Base-by-base conservation (phyloP, 768 basidiomycete species). In the Paxillus ammoniavirescens region DNA sequence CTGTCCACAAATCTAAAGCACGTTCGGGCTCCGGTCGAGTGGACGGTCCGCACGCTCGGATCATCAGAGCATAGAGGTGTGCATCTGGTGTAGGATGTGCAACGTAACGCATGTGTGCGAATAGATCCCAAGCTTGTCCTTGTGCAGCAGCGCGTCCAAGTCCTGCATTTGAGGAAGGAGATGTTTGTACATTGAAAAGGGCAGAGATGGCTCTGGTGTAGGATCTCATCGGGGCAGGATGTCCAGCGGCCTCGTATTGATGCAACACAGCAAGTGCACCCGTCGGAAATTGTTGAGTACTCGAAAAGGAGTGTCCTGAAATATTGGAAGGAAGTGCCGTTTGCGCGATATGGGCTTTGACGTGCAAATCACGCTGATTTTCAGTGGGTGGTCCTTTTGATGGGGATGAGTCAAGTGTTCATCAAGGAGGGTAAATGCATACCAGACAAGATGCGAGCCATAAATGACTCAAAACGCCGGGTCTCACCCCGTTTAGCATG, bases 51-150 rank as follows among this genome's bases (percentile, higher is more conserved):
- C 95, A 98, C 0, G 92, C 89, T 5, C 81, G 79, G 60, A 99
- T 93, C 93, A 99, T 97, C 35, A 82, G 66, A 0, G 84, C 80
- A 71, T 93, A 98, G 7, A 95, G 75, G 21, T 77, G 69, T 13
- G 75, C 75, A 57, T 89, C 84, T 0, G 95, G 94, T 4, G 74
- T 73, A 1, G 93, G 86, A 66, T 98, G 93, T 1, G 96, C 92
- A 13, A 91, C 90, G 56, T 97, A 94, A 43, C 96, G 91, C 91
- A 97, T 95, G 69, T 99, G 96, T 2, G 89, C 76, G 68, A 92
- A 98, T 38, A 98, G 80, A 64, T 98, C 92, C 92, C 93, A 97
- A 3, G 91, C 95, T 55, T 91, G 86, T 0, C 90, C 88, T 31
- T 80, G 81, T 2, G 81, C 82, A 1, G 77, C 61, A 4, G 81